Evolutionary conservation across 1,139 yeast species (phyloP), one percentile per base, ranked within the genome.

Genomic region (Candida pseudoviswanathii): DNA sequence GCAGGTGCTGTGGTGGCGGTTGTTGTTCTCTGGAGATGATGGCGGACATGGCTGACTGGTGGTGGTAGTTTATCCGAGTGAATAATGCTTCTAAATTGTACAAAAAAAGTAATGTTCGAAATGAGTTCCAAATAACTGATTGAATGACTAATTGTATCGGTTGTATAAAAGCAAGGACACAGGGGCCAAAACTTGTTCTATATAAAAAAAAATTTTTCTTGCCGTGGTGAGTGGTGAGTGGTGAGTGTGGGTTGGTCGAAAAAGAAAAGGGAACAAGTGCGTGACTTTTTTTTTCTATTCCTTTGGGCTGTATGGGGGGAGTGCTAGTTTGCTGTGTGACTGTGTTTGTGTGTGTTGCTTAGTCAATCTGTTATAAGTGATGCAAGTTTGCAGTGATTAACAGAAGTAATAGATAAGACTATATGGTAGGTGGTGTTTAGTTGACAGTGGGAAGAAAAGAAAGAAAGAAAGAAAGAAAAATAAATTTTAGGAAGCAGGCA

Each of bases 1-100:
- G 41, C 3, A 5, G 41, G 4, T 33, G 37, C 21, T 5, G 37
- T n/a, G 5, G 37, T 33, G 21, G 9, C 5, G 30, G 41, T 7
- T 25, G 41, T 25, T 37, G 41, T 25, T 37, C 41, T 37, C 41
- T 37, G 10, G 41, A 25, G n/a, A 37, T 37, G n/a, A 37, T 37
- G 4, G 41, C 11, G 5, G 41, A 37, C 41, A 37, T 37, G 30
- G 31, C 26, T 36, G 25, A 4, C 4, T 36, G 16, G 25, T 5
- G 34, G 5, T 32, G n/a, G 34, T 32, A n/a, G 11, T 7, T 32
- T 32, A 32, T 32, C 34, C 34, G 34, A 32, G 11, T 32, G 34
- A 10, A 32, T 32, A 16, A 16, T 16, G 16, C 16, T 16, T 16
- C 1, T 16, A 16, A 16, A 16, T 2, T 16, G 16, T 16, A 16